These are phyloP conservation scores for Claviceps purpurea DNA, from an alignment of 2,329 filamentous ascomycete species.

Conservation along the genomic window DNA sequence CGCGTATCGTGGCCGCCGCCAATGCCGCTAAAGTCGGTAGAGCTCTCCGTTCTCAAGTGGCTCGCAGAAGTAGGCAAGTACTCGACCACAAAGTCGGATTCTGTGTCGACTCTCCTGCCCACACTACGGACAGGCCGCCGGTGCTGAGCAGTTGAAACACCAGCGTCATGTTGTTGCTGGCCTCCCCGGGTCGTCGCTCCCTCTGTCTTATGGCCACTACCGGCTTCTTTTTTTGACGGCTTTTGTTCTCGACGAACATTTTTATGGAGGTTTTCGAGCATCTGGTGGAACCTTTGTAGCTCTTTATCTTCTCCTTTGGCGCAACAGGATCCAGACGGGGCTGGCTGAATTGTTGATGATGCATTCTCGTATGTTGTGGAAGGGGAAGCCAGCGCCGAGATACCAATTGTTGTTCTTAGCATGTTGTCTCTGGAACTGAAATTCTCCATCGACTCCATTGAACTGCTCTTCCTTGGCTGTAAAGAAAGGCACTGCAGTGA, in stretches of 20 bases:
- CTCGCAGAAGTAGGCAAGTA: neutral
- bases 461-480: neutral
- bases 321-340: neutral
- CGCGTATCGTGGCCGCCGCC: neutral
- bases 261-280: conserved; percentile 15
- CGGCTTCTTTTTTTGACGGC: neutral
- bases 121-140: neutral
- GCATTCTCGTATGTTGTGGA: neutral
- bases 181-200: too few species aligned
- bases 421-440: neutral
- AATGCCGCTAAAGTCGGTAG: neutral
- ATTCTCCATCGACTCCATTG: neutral
- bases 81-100: conserved; percentile 6
- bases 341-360: conserved; percentile 1
- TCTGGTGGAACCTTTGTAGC: conserved; percentile 13
- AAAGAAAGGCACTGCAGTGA: neutral
- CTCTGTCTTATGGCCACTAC: neutral
- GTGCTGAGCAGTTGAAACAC: neutral
- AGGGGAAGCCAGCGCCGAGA: neutral
- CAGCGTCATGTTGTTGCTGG: neutral
- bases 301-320: neutral
- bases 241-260: conserved; percentile 1
- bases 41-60: neutral
- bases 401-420: neutral
- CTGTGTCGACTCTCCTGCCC: conserved; percentile 7